Base-by-base conservation (phyloP, 495 filamentous ascomycete species). In the Neurospora hispaniola region DNA sequence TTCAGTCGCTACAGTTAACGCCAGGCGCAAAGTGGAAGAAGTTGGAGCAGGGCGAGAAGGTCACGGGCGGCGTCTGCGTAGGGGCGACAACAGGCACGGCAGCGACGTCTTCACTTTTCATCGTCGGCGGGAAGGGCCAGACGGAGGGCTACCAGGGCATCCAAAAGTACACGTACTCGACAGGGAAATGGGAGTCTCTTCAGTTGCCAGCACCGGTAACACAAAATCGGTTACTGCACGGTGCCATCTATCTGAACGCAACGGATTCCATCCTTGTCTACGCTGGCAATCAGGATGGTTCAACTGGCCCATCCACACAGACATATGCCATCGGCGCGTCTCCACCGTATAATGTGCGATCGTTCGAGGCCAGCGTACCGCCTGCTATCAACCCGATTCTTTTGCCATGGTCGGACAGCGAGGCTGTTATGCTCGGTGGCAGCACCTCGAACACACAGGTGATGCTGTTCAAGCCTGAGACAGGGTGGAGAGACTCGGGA, bases 361-460 rank as follows among this genome's bases (percentile, higher is more conserved):
- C 92, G 20, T 81, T 85, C 42, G 82, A 86, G 69, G 81, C 86
- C 23, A 75, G 77, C 11, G 89, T 90, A 6, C 89, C 91, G 4
- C 88, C 93, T 2, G 85, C 89, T 7, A 80, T 88, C 48, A 81
- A 85, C 3, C 96, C 96, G 0, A 84, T 94, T 69, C 84, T 99
- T 12, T 78, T 97, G 72, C 87, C 89, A 9, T 98, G 91, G 92
- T 92, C 90, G 73, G 82, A 88, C 62, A 86, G 85, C 44, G 84
- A 91, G 77, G 92, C 91, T 4, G 87, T 92, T 11, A 84, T 97
- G 83, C 80, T 98, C 70, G 94, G 94, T 68, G 96, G 95, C 9
- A 86, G 86, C 70, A 77, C 84, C 3, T 82, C 80, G 31, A 94
- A 94, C 78, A 89, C 80, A 3, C 82, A 87, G n/a, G 84, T 97